Base-by-base conservation (phyloP, 139 green algal species). In the Coccomyxa sp. region DNA sequence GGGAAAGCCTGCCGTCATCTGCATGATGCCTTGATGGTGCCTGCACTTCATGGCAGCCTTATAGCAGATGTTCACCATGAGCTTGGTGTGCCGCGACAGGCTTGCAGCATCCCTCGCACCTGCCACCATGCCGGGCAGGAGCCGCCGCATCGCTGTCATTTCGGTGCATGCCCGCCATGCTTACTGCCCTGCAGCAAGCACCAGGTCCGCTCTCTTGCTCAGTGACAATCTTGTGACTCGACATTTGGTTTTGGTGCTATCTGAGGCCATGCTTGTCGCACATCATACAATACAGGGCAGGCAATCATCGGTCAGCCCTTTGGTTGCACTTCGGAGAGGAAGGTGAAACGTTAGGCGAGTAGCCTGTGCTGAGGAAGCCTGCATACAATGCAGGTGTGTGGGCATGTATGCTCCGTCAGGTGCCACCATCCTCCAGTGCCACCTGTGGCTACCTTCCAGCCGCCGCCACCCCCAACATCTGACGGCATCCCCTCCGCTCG, bases 121-220 rank as follows among this genome's bases (percentile, higher is more conserved):
- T 96, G 93, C 85, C 85, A 91, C 23, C 93, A 96, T 83, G 89
- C 88, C 18, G 84, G 57, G 0, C 23, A 25, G 38, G 3, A 80
- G 32, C 78, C 25, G 17, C 51, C 51, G 14, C 63, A 74, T 79
- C 81, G 79, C 25, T 98, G 94, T 85, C 94, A 98, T 84, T 98
- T 90, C 85, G 94, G 94, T 7, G 81, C 91, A 0, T 98, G 94
- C 85, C 94, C 94, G 1, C 88, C 91, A 1, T 98, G 94, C 89
- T 75, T 83, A 0, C n/a, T 82, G 16, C 67, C 85, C 10, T 97
- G 94, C 80, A 87, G 85, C 45, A 88, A 84, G 12, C 32, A 79
- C 38, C 81, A 84, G 45, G 74, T 67, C 74, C 59, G 81, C 27
- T 59, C 30, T 10, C 57, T 74, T 45, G 63, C 45, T 45, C 81